Evolutionary conservation across 179 eudicot species (phyloP).

Genomic region (Camellia oleifera): DNA sequence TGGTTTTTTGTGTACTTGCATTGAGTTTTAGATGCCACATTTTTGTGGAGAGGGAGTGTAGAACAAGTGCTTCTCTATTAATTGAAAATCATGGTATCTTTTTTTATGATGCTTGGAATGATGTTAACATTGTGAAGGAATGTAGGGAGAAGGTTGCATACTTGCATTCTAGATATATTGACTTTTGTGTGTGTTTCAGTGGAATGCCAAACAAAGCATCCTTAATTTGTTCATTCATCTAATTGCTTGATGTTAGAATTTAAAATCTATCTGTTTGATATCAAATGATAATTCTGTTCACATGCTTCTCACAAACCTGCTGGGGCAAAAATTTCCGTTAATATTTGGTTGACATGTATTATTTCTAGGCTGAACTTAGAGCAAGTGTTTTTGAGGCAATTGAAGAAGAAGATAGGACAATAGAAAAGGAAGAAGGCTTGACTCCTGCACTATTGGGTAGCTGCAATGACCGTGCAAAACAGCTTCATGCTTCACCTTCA

Average conservation of each 20-base stretch:
- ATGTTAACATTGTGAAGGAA: no score
- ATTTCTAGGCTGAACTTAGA: constrained; percentile 82
- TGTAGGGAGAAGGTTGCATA: neutral
- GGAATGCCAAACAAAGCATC: neutral
- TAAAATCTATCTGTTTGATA: neutral
- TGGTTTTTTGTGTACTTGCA: neutral
- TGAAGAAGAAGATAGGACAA: constrained; percentile 82
- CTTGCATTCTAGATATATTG: no score
- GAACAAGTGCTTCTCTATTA: neutral
- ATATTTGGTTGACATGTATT: constrained; percentile 6
- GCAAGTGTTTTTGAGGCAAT: constrained; percentile 98
- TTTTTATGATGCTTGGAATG: neutral
- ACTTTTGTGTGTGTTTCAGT: neutral
- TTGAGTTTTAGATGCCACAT: neutral
- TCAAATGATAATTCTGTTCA: no score
- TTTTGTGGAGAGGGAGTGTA: neutral
- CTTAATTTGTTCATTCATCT: neutral
- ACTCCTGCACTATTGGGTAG: constrained; percentile 96
- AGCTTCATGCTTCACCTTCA: constrained; percentile 95
- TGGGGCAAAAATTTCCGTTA: neutral
- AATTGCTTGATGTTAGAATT: constrained; percentile 1
- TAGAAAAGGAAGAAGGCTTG: constrained; percentile 86
- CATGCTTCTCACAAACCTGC: no score
- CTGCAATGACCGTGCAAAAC: constrained; percentile 92
- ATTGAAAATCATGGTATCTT: neutral